Conservation (phyloP, 257 asterid genomes). For the Rhazya stricta region DNA sequence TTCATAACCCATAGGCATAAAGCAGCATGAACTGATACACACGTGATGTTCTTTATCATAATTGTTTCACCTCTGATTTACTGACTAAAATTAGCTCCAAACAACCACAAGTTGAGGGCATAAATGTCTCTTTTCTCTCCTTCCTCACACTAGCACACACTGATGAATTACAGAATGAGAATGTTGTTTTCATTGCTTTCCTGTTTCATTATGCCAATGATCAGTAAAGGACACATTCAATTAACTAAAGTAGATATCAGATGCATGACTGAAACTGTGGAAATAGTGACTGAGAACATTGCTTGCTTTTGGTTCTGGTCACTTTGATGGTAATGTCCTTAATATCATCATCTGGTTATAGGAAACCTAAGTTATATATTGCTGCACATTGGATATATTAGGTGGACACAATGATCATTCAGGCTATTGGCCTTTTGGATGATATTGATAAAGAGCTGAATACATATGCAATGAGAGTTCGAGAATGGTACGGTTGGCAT, state of each 20-base stretch:
- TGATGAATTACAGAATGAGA: background rate
- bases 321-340: background rate
- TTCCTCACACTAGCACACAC: background rate
- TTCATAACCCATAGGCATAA: background rate
- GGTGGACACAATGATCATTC: constrained; percentile 94
- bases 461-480: constrained; percentile 90
- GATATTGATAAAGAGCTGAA: constrained; percentile 92
- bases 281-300: background rate
- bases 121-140: background rate
- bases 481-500: constrained; percentile 99
- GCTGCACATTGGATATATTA: constrained; percentile 18
- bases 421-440: constrained; percentile 87
- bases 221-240: background rate
- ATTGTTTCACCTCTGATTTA: background rate
- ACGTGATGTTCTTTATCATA: background rate
- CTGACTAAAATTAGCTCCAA: background rate
- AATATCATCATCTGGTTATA: background rate
- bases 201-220: background rate
- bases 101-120: background rate
- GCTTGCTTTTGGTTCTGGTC: background rate
- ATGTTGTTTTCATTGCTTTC: no score
- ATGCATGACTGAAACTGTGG: background rate
- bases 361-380: background rate
- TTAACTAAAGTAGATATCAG: background rate
- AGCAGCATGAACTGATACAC: background rate